Evolutionary conservation across 164 flowering plant species (phyloP).

Genomic region (Tetrastigma voinierianum): DNA sequence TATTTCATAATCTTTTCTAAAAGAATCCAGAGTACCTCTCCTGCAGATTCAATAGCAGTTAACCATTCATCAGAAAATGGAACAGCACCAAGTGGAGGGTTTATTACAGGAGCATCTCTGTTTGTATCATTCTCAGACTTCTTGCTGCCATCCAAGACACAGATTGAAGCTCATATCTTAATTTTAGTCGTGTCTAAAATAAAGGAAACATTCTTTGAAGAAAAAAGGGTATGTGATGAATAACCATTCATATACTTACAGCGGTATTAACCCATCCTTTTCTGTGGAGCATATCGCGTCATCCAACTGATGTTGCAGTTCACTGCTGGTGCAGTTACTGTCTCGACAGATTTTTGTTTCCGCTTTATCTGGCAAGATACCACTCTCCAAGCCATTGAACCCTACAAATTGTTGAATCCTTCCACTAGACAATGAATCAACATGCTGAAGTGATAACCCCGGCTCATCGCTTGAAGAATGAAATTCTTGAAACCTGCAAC

Average conservation of each 20-base stretch:
- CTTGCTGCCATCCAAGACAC: slow-evolving; percentile 34
- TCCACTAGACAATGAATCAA: slow-evolving; percentile 9
- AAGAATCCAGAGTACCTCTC: slow-evolving; percentile 63
- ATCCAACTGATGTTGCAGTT: slow-evolving; percentile 13
- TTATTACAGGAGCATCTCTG: slow-evolving; percentile 23
- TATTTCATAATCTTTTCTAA: not conserved
- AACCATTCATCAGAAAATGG: slow-evolving; percentile 99
- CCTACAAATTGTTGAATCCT: not conserved
- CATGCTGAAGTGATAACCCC: not conserved
- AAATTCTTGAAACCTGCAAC: slow-evolving; percentile 2
- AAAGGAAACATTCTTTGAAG: no score
- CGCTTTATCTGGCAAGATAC: slow-evolving; percentile 4
- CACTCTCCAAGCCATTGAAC: slow-evolving; percentile 2
- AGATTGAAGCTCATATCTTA: slow-evolving; percentile 3
- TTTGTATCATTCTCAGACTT: slow-evolving; percentile 24
- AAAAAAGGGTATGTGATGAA: not conserved
- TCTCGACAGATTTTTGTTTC: slow-evolving; percentile 5
- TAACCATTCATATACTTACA: slow-evolving; percentile 24
- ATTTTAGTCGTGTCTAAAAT: not conserved
- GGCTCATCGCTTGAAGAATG: slow-evolving; percentile 11
- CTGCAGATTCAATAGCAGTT: slow-evolving; percentile 91
- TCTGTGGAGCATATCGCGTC: not conserved
- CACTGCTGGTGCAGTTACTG: slow-evolving; percentile 11
- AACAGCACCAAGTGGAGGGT: slow-evolving; percentile 50
- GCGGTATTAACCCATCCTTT: slow-evolving; percentile 6